Evolutionary conservation across 768 basidiomycete genomes (phyloP), one percentile per base, ranked within the genome.

Genomic region (Pleurotus djamor): DNA sequence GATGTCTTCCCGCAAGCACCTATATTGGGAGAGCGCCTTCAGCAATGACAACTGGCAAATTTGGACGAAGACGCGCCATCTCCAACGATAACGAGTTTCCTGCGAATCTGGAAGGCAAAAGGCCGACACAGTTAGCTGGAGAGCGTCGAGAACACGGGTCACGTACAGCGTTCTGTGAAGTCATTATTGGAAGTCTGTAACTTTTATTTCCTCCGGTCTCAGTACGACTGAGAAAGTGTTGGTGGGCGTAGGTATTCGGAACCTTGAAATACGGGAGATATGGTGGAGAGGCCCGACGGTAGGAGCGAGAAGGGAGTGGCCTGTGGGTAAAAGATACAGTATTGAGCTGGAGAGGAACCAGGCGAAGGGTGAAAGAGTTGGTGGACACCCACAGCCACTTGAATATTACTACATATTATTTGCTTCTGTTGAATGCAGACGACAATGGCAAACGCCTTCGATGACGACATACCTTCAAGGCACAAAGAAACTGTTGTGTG

Each of bases 1-100:
- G 91, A 94, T 16, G 94, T 95, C 82, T 99, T 99, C 68, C 97
- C 96, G 68, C 95, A 97, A 62, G 96, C 96, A 78, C 91, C 91
- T 92, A 67, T n/a, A 28, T 28, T 28, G 21, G 21, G 21, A 56
- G 41, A 44, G 33, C 54, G 3, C 41, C 54, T 56, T 70, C 57
- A 73, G 71, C 59, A 59, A 58, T 36, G 41, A 58, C 52, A 55
- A 38, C 57, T 48, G 48, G 59, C 47, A 61, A 50, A 61, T 59
- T 49, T 58, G 37, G 59, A 64, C 45, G 49, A 61, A 59, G 65
- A 80, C 87, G 71, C 80, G 79, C 96, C 96, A 76, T 99, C 96
- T 66, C 96, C 96, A 62, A 98, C 95, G 70, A 95, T 94, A 75
- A 96, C 95, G 60, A 98, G 81, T 78, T 98, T 98, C 68, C 95